Conservation (phyloP, 768 basidiomycete genomes). For the Termitomyces sp. region DNA sequence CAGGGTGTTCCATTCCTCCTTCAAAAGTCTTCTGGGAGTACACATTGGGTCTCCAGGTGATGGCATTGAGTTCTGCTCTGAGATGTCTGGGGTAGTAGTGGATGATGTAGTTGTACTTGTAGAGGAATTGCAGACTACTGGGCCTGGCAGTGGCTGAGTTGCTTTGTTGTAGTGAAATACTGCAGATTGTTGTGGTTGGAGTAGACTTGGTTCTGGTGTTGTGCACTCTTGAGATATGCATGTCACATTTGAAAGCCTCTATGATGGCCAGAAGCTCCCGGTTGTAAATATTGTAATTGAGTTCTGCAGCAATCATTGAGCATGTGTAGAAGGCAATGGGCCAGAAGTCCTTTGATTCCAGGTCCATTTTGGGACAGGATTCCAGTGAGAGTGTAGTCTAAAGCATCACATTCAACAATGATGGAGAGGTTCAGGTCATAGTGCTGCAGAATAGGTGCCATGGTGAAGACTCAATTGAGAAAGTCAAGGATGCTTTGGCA, state of each 20-base stretch:
- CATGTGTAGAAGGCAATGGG: neutral
- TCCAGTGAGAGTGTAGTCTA: neutral
- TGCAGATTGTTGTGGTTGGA: neutral
- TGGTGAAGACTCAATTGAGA: neutral
- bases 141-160: too few relatives aligned
- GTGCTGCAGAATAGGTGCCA: neutral
- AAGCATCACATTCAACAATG: neutral
- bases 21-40: neutral
- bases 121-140: too few relatives aligned
- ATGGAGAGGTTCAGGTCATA: neutral
- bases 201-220: neutral
- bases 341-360: accelerated
- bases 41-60: neutral
- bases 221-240: neutral
- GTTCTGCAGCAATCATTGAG: neutral
- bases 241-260: neutral
- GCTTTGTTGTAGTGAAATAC: too few relatives aligned
- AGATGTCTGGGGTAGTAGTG: too few relatives aligned
- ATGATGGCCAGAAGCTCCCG: neutral
- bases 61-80: neutral
- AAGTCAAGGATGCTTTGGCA: neutral
- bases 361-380: neutral
- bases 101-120: too few relatives aligned
- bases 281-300: neutral
- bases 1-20: neutral